Percentiles rank a stretch among this genome's conserved stretches.
Conservation (phyloP, 371 early-diverging fungal genomes). For the Syncephalastrum sp. region DNA sequence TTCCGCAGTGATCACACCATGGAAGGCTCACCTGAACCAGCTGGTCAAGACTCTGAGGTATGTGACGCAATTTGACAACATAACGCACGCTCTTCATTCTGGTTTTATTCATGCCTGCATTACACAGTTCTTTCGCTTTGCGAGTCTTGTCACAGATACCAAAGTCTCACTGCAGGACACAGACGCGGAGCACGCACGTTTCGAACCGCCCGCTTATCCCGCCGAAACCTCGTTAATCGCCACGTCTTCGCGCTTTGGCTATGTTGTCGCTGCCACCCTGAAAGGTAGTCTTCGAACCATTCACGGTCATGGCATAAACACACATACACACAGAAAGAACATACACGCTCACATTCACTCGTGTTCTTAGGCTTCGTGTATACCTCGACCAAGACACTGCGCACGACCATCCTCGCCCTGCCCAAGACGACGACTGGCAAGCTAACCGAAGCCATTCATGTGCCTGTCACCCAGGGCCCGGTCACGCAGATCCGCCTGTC, state of each 20-base stretch:
- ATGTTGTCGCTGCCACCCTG: constrained; percentile 36
- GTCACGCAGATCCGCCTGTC: constrained; percentile 37
- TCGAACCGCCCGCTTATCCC: constrained; percentile 25
- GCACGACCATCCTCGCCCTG: constrained; percentile 23
- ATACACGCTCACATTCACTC: too few species aligned
- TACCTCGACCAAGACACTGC: constrained; percentile 29
- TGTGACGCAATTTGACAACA: too few species aligned
- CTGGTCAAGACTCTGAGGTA: too few species aligned
- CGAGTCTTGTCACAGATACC: constrained; percentile 39
- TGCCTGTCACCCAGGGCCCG: constrained; percentile 17
- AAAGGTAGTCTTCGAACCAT: constrained; percentile 21
- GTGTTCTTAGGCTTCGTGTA: constrained; percentile 30
- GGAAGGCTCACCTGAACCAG: too few species aligned
- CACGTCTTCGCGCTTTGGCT: constrained; percentile 35
- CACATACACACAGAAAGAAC: too few species aligned
- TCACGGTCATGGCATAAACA: too few species aligned
- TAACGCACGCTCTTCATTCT: too few species aligned
- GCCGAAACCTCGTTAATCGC: constrained; percentile 34
- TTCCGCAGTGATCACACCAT: too few species aligned
- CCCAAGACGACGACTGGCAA: constrained; percentile 20
- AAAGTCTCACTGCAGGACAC: constrained; percentile 36
- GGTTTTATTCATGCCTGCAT: not conserved
- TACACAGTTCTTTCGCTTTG: constrained; percentile 35
- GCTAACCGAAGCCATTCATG: constrained; percentile 16
- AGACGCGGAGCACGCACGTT: constrained; percentile 13